Base-by-base conservation (phyloP, 768 basidiomycete genomes). In the Dacryopinax spathularia region DNA sequence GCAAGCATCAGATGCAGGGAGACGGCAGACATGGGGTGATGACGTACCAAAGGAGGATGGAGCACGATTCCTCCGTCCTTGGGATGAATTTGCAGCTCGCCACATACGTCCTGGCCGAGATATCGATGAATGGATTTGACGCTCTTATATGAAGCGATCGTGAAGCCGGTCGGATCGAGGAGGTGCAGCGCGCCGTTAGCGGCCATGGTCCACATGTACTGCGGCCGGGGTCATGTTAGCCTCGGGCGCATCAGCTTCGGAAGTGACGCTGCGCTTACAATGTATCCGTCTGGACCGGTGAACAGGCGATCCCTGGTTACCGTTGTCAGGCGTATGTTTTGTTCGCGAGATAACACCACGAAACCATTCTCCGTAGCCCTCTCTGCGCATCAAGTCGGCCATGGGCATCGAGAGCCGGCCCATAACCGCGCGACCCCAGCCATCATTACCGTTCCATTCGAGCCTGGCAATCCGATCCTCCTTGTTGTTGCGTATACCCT, bases 391-490 rank as follows among this genome's bases (percentile, higher is more conserved):
- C 65, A 92, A 79, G 77, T 92, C 89, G 60, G 82, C 78, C 89
- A 92, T 91, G 66, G 87, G 84, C 63, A 88, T 77, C 66, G 82
- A 84, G 72, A 85, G 84, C 86, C 91, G 74, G 64, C 90, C 89
- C 70, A 92, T 88, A 65, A 87, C 79, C 69, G 89, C 85, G 69
- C 89, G 88, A 65, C 89, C 89, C 60, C 91, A 84, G 63, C 87
- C 85, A 65, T 89, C 89, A 68, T 83, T 89, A 59, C 85, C 77
- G 63, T 87, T 82, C 89, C 89, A 92, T 74, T 92, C 90, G 62
- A 91, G 82, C 76, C 85, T 89, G 67, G 89, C 89, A 70, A 91
- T 85, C 44, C 88, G 85, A 73, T 92, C 89, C 76, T 91, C 89
- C 72, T 87, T 89, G 77, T 86, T 61, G 35, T 88, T 64, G 60